phyloP scores from a whole-genome alignment of 2,329 filamentous ascomycete genomes.

The Monosporascus sp. region DNA sequence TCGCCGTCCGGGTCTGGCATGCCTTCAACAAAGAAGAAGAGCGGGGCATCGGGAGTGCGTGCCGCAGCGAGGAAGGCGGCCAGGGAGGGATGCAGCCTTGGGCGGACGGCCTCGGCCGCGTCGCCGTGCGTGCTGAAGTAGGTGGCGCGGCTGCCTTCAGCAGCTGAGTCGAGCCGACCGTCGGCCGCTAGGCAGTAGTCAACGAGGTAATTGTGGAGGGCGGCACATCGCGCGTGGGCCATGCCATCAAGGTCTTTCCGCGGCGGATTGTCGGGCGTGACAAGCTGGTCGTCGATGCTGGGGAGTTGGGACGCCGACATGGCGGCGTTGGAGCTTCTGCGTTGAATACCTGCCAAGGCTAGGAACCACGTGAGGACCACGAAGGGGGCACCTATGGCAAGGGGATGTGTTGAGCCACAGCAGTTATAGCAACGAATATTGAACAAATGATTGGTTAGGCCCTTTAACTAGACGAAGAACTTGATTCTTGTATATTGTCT shows the following conservation, averaged over 20 bases:
- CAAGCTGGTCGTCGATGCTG: constrained; percentile 16
- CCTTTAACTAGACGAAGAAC: no score
- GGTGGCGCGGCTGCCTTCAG: constrained; percentile 11
- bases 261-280: constrained; percentile 22
- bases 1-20: constrained; percentile 7
- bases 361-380: no score
- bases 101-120: constrained; percentile 16
- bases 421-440: no score
- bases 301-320: constrained; percentile 7
- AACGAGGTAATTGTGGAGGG: constrained; percentile 27
- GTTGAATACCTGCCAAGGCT: no score
- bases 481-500: no score
- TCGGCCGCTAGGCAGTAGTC: constrained; percentile 21
- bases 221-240: constrained; percentile 23
- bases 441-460: no score
- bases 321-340: background rate
- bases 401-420: no score
- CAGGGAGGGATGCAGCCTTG: constrained; percentile 20
- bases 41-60: constrained; percentile 11
- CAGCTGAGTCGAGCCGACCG: constrained; percentile 10
- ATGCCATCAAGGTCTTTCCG: constrained; percentile 15
- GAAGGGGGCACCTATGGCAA: no score
- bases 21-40: constrained; percentile 19
- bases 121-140: constrained; percentile 17
- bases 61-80: constrained; percentile 18